Evolutionary conservation across 2,329 filamentous ascomycete species (phyloP).

Genomic region (Parasarocladium wereldwijsianum): DNA sequence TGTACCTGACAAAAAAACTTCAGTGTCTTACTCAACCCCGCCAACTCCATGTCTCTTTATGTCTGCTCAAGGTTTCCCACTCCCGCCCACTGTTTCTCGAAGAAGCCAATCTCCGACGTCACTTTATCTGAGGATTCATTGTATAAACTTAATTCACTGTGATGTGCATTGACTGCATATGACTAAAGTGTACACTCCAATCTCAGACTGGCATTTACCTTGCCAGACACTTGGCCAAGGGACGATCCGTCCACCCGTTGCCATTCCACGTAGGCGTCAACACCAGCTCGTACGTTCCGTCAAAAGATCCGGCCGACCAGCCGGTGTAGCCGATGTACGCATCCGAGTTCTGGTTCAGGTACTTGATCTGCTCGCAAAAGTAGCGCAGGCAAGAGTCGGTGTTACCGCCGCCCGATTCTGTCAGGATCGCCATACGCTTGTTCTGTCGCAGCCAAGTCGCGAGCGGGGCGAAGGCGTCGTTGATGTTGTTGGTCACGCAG

Average conservation of each 20-base stretch:
- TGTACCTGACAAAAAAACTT: too few species aligned
- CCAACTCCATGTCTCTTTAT: too few species aligned
- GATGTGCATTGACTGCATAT: too few species aligned
- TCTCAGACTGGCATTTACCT: too few species aligned
- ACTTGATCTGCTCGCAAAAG: constrained; percentile 31
- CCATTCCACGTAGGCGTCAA: constrained; percentile 20
- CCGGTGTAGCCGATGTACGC: constrained; percentile 30
- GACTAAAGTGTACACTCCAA: too few species aligned
- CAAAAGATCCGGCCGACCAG: constrained; percentile 31
- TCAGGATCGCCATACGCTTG: constrained; percentile 33
- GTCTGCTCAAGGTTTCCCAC: too few species aligned
- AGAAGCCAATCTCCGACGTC: too few species aligned
- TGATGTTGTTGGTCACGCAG: constrained; percentile 38
- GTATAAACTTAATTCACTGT: too few species aligned
- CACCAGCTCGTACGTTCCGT: constrained; percentile 24
- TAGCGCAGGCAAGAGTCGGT: constrained; percentile 24
- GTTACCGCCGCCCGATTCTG: constrained; percentile 35
- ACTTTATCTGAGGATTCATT: too few species aligned
- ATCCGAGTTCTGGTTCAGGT: constrained; percentile 30
- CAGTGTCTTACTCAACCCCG: too few species aligned
- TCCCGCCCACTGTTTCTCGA: too few species aligned
- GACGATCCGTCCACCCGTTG: constrained; percentile 19
- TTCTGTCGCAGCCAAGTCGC: constrained; percentile 30
- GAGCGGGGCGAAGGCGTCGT: constrained; percentile 27
- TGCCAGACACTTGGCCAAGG: constrained; percentile 21